Percentiles rank a stretch among this genome's conserved stretches.
Evolutionary conservation across 768 basidiomycete genomes (phyloP).

Genomic region (Auricularia cornea): DNA sequence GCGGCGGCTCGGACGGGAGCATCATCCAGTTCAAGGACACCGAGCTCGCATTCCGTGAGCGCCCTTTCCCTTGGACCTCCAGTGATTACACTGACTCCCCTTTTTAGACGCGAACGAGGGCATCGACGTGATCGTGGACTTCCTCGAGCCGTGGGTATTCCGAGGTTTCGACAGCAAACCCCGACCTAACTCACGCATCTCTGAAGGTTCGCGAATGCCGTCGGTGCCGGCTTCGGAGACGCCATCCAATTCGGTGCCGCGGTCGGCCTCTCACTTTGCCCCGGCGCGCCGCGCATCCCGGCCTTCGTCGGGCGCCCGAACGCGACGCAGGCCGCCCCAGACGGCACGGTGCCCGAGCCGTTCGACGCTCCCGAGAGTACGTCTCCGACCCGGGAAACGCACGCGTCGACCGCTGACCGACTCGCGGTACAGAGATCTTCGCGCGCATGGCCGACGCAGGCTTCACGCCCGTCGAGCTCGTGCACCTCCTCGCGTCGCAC

Average conservation of each 20-base stretch:
- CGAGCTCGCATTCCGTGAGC: constrained; percentile 8
- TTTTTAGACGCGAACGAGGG: constrained; percentile 5
- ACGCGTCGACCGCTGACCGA: no score
- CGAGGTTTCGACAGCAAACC: constrained; percentile 21
- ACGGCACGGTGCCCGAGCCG: constrained; percentile 16
- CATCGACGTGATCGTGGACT: constrained; percentile 6
- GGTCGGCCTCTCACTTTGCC: constrained; percentile 27
- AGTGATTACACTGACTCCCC: no score
- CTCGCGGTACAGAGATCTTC: constrained; percentile 6
- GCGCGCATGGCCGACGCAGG: constrained; percentile 12
- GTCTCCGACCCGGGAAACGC: no score
- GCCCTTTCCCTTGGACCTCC: neutral
- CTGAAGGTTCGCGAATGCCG: no score
- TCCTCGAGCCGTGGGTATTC: constrained; percentile 10
- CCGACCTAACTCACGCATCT: no score
- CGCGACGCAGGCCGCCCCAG: constrained; percentile 12
- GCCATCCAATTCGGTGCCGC: constrained; percentile 39
- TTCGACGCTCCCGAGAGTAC: constrained; percentile 15
- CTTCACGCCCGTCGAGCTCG: neutral
- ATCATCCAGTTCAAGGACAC: constrained; percentile 11
- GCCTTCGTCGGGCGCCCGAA: constrained; percentile 18
- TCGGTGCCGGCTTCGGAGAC: constrained; percentile 5
- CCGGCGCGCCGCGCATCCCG: no score
- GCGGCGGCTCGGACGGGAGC: constrained; percentile 10
- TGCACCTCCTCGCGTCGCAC: constrained; percentile 16